Conservation (phyloP, 306 rosid species). For the Astragalus membranaceus region DNA sequence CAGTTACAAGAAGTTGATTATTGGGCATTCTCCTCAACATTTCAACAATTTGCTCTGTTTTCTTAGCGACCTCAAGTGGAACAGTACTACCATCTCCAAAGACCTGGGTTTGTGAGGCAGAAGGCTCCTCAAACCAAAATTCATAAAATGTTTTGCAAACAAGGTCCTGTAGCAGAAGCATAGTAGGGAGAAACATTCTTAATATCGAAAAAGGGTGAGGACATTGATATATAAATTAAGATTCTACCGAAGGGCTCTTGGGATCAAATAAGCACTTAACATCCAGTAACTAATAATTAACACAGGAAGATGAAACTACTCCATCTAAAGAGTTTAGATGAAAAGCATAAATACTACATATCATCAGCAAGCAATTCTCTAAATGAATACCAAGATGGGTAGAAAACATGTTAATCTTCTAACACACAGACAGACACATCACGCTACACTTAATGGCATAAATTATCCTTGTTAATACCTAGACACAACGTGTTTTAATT, state of each 20-base stretch:
- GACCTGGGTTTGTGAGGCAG: constrained; percentile 55
- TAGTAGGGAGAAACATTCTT: neutral
- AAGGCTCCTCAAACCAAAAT: constrained; percentile 98
- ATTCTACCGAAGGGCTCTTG: neutral
- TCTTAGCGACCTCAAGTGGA: constrained; percentile 81
- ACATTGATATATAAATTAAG: neutral
- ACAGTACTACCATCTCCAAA: constrained; percentile 86
- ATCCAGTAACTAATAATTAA: constrained; percentile 10
- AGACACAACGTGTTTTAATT: neutral
- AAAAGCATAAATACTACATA: neutral
- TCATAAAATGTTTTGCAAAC: constrained; percentile 96
- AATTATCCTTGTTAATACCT: neutral
- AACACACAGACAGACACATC: neutral
- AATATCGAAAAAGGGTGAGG: neutral
- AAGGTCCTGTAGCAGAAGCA: constrained; percentile 65
- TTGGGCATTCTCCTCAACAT: constrained; percentile 80
- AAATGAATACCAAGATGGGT: neutral
- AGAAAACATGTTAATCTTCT: neutral
- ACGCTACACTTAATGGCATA: neutral
- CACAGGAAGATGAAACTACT: neutral
- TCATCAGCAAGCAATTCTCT: neutral
- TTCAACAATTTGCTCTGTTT: constrained; percentile 94
- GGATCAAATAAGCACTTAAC: constrained; percentile 5
- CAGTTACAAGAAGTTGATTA: constrained; percentile 75
- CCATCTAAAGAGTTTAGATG: neutral